phyloP scores from a whole-genome alignment of 2,329 filamentous ascomycete species.

The Aspergillus piperis region DNA sequence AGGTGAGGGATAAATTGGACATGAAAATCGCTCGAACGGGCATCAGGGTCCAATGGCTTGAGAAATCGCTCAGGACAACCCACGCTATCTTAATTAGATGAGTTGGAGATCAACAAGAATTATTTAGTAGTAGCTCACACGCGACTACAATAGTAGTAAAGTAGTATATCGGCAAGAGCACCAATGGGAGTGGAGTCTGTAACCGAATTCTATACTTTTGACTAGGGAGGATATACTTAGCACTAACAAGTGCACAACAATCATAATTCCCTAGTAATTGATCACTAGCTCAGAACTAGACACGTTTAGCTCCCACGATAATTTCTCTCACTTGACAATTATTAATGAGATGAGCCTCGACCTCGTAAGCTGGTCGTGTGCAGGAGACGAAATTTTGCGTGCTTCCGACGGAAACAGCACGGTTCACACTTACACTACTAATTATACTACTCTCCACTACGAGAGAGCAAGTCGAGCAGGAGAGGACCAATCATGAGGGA shows the following conservation, averaged over 20 bases:
- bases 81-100: neutral
- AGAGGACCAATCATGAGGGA: neutral
- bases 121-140: neutral
- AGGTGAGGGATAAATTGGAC: neutral
- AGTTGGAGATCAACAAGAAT: neutral
- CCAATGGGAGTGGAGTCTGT: neutral
- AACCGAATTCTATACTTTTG: neutral
- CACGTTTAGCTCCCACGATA: neutral
- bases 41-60: neutral
- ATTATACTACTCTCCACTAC: conserved; percentile 3
- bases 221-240: neutral
- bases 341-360: conserved; percentile 7
- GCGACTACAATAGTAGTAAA: neutral
- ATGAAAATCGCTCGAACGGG: neutral
- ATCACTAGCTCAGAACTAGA: neutral
- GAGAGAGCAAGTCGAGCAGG: neutral
- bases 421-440: conserved; percentile 1
- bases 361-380: neutral
- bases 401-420: conserved; percentile 6
- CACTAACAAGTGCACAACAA: neutral
- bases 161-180: conserved; percentile 1
- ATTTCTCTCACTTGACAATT: neutral
- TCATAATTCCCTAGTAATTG: neutral
- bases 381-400: neutral
- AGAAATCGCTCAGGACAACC: neutral